Base-by-base conservation (phyloP, 2,329 filamentous ascomycete genomes). In the Penicillium digitatum region DNA sequence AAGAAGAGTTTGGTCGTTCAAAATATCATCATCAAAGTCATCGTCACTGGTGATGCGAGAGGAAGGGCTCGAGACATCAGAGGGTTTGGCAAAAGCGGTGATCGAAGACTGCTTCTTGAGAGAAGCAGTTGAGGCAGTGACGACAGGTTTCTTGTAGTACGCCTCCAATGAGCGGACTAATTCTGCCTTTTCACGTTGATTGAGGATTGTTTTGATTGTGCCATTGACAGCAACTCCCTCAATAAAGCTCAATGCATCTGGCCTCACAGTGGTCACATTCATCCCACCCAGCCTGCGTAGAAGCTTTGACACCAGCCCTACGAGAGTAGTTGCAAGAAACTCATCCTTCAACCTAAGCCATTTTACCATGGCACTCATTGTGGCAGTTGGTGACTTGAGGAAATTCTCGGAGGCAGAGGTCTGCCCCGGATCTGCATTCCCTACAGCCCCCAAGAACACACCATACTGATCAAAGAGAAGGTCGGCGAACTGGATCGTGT, bases 401-500 rank as follows among this genome's bases (percentile, higher is more conserved):
- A 91, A 79, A 49, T 77, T 78, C 59, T 79, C 79, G 9, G 81
- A 73, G 31, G 74, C 70, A 45, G 70, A 66, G 52, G 70, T 67
- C 57, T 72, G 72, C 12, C 66, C 69, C 9, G 68, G 70, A 52
- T 76, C 74, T 24, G 75, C 74, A 48, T 76, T 75, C 37, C 76
- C 75, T 54, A 91, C 72, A 12, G 89, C 88, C 43, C 87, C 88
- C 2, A 89, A 84, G 59, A 99, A 86, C 55, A 96, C 82, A 48
- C 86, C 87, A 70, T 95, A 94, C 64, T 96, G 87, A 38, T 89
- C 86, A 67, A 97, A 89, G 1, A 96, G 81, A 34, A 83, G 82
- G 67, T 95, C 89, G 0, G 93, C 92, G 67, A 96, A 89, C 65
- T 97, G 90, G 84, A 99, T 99, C 14, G 89, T 89, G 68, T 96